Base-by-base conservation (phyloP, 805 yeast genomes). In the Spathaspora gorwiae region DNA sequence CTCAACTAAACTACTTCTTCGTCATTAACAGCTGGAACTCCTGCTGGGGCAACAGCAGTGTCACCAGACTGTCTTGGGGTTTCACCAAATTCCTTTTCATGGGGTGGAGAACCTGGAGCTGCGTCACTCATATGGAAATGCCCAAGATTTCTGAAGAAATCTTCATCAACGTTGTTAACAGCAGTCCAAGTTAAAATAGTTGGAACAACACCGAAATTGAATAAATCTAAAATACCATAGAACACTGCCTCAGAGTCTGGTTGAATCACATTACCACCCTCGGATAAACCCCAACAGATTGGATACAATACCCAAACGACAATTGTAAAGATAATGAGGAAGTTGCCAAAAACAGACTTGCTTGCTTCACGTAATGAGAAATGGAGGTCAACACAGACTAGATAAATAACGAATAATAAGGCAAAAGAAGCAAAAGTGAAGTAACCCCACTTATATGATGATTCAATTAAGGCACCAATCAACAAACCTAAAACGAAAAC, bases 371-470 rank as follows among this genome's bases (percentile, higher is more conserved):
- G 9, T 27, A 47, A 48, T 19, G 45, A 45, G 14, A 13, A 19
- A 14, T 24, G n/a, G 11, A 46, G 33, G 26, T 46, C 46, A 35
- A 8, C 27, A 13, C 38, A 19, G 38, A 68, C 43, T 54, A 73
- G 70, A 38, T 51, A 57, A 40, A 73, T 59, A 14, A 70, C 69
- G 44, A 68, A 65, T 47, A 78, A 49, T 61, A 71, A 65, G 33
- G 73, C 71, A 47, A 62, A 61, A 35, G 68, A 68, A 29, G 77
- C 80, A 59, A 82, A 78, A 6, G 78, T 72, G 62, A 77, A 82
- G 68, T 78, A 81, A 59, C 87, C 88, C 86, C 86, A 82, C 60
- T 79, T 82, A 63, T 82, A 82, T 37, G 78, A 63, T 7, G 84
- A 72, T 31, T 59, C 51, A 47, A 82, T 76, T 51, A 82, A 65